Base-by-base conservation (phyloP, 1,139 yeast genomes). In the Spencermartinsiella ligniputridi region DNA sequence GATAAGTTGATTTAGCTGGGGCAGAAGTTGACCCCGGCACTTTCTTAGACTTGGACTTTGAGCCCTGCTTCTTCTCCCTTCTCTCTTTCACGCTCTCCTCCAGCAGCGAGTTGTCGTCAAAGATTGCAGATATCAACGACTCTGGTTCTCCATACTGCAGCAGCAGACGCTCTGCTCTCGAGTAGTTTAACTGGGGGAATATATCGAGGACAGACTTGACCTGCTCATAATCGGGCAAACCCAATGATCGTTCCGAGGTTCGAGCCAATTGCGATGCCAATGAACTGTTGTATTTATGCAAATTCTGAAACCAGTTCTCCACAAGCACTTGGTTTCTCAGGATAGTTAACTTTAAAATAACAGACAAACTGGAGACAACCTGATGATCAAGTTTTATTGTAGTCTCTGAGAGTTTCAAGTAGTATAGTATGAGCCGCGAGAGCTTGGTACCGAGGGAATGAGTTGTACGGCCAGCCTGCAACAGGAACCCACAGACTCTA, bases 91-190 rank as follows among this genome's bases (percentile, higher is more conserved):
- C 6, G 11, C 22, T 36, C 27, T 35, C 37, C 34, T 42, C 34
- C 36, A 37, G 13, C 11, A 39, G 19, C 36, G 41, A 39, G 11
- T 86, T 83, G 45, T 78, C 69, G 51, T 86, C 96, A 30, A 88
- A 68, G 16, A 89, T 56, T 45, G 70, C 60, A 50, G 81, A 72
- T 1, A 86, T 82, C 0, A 79, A 79, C 18, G 61, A 55, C 50
- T 85, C 94, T 1, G 81, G 79, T 45, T 78, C 70, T 20, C 72
- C 67, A 36, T 72, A 69, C 53, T 79, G 65, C 25, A 74, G 69
- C 18, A 88, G 64, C 1, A 45, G 41, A 19, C 45, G 39, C 8
- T 24, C 27, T 11, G 50, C 50, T 17, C 46, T 30, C 15, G 20
- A 29, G 8, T 45, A 24, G 15, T 39, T 33, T 16, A 50, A 39